Evolutionary conservation across 2,329 filamentous ascomycete genomes (phyloP).

Genomic region (Nigrospora oryzae): DNA sequence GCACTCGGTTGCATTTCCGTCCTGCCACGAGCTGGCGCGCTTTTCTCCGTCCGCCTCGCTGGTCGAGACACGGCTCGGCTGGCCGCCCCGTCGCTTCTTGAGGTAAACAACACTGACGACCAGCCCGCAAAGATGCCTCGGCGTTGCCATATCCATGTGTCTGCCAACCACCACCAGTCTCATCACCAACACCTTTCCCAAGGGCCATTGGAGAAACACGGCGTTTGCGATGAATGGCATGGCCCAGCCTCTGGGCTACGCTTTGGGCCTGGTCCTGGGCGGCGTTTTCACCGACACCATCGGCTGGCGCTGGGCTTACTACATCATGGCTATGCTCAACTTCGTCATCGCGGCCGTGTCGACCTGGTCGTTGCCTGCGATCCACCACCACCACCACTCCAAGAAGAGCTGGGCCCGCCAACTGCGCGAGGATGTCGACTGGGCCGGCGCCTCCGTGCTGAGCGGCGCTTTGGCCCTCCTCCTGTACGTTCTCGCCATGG

Average conservation of each 20-base stretch:
- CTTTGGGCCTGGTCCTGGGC: conserved; percentile 38
- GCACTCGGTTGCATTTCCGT: no score
- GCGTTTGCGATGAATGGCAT: conserved; percentile 35
- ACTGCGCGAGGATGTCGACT: conserved; percentile 37
- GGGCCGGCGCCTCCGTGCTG: conserved; percentile 24
- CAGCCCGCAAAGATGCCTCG: conserved; percentile 10
- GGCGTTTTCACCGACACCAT: conserved; percentile 38
- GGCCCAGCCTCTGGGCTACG: conserved; percentile 36
- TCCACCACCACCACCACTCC: conserved; percentile 7
- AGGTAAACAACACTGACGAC: no score
- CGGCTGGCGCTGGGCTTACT: conserved; percentile 39
- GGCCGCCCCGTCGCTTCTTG: no score
- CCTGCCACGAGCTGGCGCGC: no score
- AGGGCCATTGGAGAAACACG: conserved; percentile 26
- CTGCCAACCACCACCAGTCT: conserved; percentile 26
- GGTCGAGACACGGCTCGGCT: no score
- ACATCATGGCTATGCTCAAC: conserved; percentile 26
- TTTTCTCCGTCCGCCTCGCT: no score
- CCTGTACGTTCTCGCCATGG: conserved; percentile 39
- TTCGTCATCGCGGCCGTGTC: conserved; percentile 24
- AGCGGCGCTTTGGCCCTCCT: neutral
- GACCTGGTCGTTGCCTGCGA: conserved; percentile 25
- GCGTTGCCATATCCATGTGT: conserved; percentile 27
- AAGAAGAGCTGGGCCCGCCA: conserved; percentile 17
- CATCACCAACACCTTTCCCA: conserved; percentile 26